These are phyloP conservation scores for Yamadazyma triangularis DNA, from an alignment of 1,139 yeast species.

Conservation along the genomic window DNA sequence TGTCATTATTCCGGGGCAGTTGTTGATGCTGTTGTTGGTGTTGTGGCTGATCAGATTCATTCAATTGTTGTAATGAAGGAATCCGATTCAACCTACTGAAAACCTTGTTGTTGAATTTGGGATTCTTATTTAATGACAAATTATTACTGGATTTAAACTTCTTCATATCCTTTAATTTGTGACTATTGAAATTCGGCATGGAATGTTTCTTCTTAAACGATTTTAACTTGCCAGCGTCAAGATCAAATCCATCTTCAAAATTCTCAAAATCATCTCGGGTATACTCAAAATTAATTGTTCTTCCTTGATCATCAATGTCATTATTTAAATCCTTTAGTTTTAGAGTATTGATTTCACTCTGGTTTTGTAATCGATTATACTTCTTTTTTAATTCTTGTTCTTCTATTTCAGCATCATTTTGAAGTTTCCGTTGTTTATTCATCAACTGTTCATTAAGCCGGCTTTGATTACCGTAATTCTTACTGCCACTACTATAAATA, in stretches of 20 bases:
- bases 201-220: conserved; percentile 16
- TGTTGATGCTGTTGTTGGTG: too few species aligned
- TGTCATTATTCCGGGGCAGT: conserved; percentile 20
- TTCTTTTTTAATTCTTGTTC: conserved; percentile 25
- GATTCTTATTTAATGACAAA: conserved; percentile 1
- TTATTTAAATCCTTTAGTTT: conserved; percentile 21
- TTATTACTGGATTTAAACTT: conserved; percentile 3
- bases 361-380: conserved; percentile 12
- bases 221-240: conserved; percentile 5
- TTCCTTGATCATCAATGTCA: conserved; percentile 9
- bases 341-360: conserved; percentile 23
- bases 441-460: conserved; percentile 17
- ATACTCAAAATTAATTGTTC: conserved; percentile 34
- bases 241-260: conserved; percentile 34
- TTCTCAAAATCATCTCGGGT: conserved; percentile 37
- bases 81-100: conserved; percentile 30
- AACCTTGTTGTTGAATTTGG: conserved; percentile 15
- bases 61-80: conserved; percentile 6
- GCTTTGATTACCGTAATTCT: conserved; percentile 2
- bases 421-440: conserved; percentile 24
- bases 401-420: conserved; percentile 32
- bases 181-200: conserved; percentile 21
- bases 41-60: too few species aligned
- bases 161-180: conserved; percentile 3
- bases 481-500: conserved; percentile 16